phyloP scores from a whole-genome alignment of 176 grass and related monocot genomes.

The Carex myosuroides region DNA sequence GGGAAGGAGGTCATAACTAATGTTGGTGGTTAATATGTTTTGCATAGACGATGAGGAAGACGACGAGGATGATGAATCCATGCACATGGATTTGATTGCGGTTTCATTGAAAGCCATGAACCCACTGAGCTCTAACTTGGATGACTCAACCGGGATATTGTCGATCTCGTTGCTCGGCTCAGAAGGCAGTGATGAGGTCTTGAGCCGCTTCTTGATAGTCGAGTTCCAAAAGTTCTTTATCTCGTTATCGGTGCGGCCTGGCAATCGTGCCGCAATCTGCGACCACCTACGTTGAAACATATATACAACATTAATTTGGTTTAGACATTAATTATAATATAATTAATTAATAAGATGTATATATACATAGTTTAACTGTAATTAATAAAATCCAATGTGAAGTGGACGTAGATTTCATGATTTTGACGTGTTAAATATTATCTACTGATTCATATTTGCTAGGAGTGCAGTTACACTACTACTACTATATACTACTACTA shows the following conservation, averaged over 20 bases:
- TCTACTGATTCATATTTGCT: neutral
- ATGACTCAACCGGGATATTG: slow-evolving; percentile 36
- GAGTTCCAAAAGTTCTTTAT: slow-evolving; percentile 99
- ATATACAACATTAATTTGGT: neutral
- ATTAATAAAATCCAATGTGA: neutral
- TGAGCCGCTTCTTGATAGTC: slow-evolving; percentile 88
- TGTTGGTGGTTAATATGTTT: slow-evolving; percentile 5
- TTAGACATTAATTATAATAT: neutral
- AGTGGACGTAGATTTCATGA: neutral
- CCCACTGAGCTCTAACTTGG: slow-evolving; percentile 30
- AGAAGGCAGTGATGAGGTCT: slow-evolving; percentile 34
- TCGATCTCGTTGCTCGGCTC: neutral
- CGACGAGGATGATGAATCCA: slow-evolving; percentile 46
- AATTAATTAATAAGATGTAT: neutral
- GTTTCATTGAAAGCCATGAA: slow-evolving; percentile 36
- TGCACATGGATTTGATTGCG: slow-evolving; percentile 29
- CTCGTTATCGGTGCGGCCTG: slow-evolving; percentile 93
- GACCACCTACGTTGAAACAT: slow-evolving; percentile 65
- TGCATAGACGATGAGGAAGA: slow-evolving; percentile 48
- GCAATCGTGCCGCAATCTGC: slow-evolving; percentile 80
- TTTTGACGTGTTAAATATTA: neutral
- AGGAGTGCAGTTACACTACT: neutral
- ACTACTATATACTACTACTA: too few species aligned
- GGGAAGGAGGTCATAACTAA: slow-evolving; percentile 53
- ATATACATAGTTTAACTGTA: neutral